Conservation (phyloP, 2,329 filamentous ascomycete species). For the Aspergillus hortae region DNA sequence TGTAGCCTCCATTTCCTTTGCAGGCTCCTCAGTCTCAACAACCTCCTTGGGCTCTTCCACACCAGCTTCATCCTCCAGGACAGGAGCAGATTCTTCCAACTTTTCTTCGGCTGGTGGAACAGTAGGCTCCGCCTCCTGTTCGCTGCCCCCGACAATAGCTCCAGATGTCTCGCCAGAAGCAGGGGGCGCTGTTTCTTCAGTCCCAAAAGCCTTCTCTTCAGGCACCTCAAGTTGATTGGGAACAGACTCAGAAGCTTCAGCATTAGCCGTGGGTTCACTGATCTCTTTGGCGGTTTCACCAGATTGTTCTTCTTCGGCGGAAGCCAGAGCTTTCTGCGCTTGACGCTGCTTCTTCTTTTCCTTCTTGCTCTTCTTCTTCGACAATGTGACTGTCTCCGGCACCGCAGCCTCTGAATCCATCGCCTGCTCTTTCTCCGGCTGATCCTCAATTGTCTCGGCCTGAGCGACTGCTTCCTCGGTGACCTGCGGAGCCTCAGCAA, state of each 20-base stretch:
- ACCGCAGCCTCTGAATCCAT: neutral
- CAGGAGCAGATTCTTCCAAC: neutral
- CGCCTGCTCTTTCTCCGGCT: neutral
- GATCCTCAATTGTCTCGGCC: neutral
- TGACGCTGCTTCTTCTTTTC: conserved; percentile 25
- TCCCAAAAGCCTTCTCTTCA: neutral
- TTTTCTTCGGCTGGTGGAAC: too few species aligned
- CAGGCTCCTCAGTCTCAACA: neutral
- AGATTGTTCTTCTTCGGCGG: neutral
- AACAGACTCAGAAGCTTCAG: neutral
- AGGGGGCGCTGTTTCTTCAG: neutral
- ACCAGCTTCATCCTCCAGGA: neutral
- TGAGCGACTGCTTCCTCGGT: neutral
- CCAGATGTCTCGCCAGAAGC: too few species aligned
- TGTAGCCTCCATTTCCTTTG: neutral
- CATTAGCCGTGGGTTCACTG: neutral
- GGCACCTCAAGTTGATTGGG: neutral
- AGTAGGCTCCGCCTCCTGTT: too few species aligned
- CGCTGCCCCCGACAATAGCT: too few species aligned
- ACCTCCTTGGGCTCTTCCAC: neutral
- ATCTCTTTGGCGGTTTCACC: neutral
- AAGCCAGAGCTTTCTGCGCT: conserved; percentile 9
- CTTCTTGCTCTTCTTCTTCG: conserved; percentile 19
- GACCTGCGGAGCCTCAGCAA: neutral
- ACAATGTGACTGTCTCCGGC: neutral